Percentiles rank a stretch among this genome's conserved stretches.
These are phyloP conservation scores for Chlorociboria aeruginascens DNA, from an alignment of 495 filamentous ascomycete genomes.

Conservation along the genomic window DNA sequence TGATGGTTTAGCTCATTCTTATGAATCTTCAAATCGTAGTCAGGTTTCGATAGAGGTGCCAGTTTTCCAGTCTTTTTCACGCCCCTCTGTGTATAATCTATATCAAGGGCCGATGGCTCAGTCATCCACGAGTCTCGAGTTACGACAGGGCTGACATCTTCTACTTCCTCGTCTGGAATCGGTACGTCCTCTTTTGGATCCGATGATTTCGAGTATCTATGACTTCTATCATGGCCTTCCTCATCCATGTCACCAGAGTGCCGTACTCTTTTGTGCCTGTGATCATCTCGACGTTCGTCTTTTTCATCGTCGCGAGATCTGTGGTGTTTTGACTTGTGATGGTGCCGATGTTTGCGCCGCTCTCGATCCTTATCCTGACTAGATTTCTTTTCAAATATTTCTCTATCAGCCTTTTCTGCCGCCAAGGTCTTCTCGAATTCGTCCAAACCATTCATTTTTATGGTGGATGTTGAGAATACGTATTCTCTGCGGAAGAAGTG, in stretches of 20 bases:
- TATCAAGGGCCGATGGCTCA: conserved; percentile 63
- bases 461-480: neutral
- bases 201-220: conserved; percentile 27
- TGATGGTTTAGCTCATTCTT: conserved; percentile 70
- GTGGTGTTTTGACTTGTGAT: conserved; percentile 29
- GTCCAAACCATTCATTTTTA: conserved; percentile 20
- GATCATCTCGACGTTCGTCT: conserved; percentile 22
- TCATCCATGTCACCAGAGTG: conserved; percentile 29
- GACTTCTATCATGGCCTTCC: conserved; percentile 19
- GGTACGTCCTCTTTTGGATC: conserved; percentile 37
- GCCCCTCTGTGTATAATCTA: conserved; percentile 73
- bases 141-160: conserved; percentile 14
- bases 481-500: neutral
- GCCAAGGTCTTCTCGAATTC: conserved; percentile 37
- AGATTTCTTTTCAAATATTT: conserved; percentile 27
- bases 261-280: conserved; percentile 32
- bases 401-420: conserved; percentile 37
- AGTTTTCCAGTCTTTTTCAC: conserved; percentile 37
- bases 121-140: conserved; percentile 92
- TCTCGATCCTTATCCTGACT: conserved; percentile 33
- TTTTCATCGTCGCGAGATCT: conserved; percentile 23
- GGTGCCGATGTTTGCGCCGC: conserved; percentile 22
- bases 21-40: conserved; percentile 68
- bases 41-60: conserved; percentile 38
- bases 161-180: conserved; percentile 28